Base-by-base conservation (phyloP, 164 flowering plant species). In the Stephania cephalantha region DNA sequence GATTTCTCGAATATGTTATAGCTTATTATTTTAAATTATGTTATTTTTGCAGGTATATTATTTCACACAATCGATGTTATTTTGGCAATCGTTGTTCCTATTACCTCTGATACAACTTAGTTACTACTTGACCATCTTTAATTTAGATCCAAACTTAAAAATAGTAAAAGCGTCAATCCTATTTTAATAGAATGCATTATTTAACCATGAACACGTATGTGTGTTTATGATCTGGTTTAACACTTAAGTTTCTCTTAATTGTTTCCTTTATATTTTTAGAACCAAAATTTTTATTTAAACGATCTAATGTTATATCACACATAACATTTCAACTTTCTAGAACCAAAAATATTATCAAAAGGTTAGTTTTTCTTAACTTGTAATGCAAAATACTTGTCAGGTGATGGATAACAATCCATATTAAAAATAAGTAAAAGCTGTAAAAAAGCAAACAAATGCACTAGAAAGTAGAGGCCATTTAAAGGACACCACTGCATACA, bases 41-140 rank as follows among this genome's bases (percentile, higher is more conserved):
- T 77, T 77, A 69, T 70, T 48, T 76, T 76, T 87, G 76, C 90
- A 95, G 99, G 97, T 81, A 75, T 88, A 80, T 53, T 93, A 71
- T 77, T 86, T 46, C 97, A 95, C 80, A 79, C 84, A 72, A 18
- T 80, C 78, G 97, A 88, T 65, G 76, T 90, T 78, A 55, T 90
- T 73, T 77, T 93, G 67, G 97, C 86, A 71, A 79, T 86, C 79
- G 44, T 93, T 64, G 68, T 93, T 72, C 97, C 99, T 7, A 74
- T 87, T 63, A 29, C 81, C 31, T 88, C 3, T 31, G 1, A 31
- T 31, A 31, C 35, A 31, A 31, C 35, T 31, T 3, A 31, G 35
- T 31, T 31, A 31, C 35, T 31, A 31, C n/a, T n/a, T n/a, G 35
- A 31, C 35, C 35, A 31, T 31, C 3, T 3, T 31, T 31, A 31